Evolutionary conservation across 1,284 basidiomycete species (phyloP), one percentile per base, ranked within the genome.

Genomic region (Clitocybe nebularis): DNA sequence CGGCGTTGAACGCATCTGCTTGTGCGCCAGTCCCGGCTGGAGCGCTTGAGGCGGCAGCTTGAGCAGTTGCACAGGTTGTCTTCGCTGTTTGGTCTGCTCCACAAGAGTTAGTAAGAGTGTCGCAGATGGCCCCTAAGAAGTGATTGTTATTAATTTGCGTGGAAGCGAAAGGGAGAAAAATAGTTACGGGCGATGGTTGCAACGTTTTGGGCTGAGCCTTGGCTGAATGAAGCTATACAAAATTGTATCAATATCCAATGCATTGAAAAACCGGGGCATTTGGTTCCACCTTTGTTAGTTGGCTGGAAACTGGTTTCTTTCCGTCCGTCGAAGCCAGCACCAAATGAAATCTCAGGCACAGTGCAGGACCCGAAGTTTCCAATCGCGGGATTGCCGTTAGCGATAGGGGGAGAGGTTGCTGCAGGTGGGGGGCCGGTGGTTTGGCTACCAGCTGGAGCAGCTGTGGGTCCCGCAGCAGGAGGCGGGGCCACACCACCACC

Each of bases 1-100:
- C 72, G 16, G 66, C 68, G 59, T 81, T 81, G 68, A 79, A 81
- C 2, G 67, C 68, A 57, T 81, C 77, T 16, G 78, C 78, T 51
- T 76, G 73, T 13, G 61, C 71, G 46, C 79, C 78, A 28, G 69
- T 72, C 55, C 69, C 68, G 1, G 63, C 57, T 2, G 72, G 46
- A 20, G 56, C 62, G 29, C 68, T 60, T 46, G 61, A 53, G 2
- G 73, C 71, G 34, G 75, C 76, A 29, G 66, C 49, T 23, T 56
- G 44, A 3, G 75, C 75, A 1, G 53, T 55, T n/a, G 60, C 58
- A 43, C 77, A 79, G 7, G 72, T 74, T 24, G 58, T 65, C 52
- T 74, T 68, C 1, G 77, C 77, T 14, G 72, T 70, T 23, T 62
- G 59, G 49, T 79, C 70, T 9, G 75, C 76, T 5, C 59, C 63